Evolutionary conservation across 2,329 filamentous ascomycete species (phyloP).

Genomic region (Aaosphaeria arxii): DNA sequence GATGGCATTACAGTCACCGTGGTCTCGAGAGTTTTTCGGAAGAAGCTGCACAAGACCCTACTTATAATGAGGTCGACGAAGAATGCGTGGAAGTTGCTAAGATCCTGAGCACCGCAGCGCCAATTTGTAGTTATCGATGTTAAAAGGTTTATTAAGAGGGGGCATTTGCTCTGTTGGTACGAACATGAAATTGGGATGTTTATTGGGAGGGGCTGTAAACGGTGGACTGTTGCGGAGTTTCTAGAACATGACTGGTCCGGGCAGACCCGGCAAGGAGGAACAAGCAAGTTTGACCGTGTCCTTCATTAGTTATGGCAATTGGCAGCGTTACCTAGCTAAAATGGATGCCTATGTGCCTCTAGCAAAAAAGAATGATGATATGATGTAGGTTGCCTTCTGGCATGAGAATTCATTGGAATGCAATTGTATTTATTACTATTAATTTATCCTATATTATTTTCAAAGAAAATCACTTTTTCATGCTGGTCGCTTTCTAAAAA

Average conservation of each 20-base stretch:
- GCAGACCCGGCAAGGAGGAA: conserved; percentile 46
- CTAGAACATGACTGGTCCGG: conserved; percentile 49
- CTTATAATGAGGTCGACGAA: conserved; percentile 30
- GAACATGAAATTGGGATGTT: conserved; percentile 50
- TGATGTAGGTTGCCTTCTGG: too few species aligned
- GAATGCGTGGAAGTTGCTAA: conserved; percentile 43
- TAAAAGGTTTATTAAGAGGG: conserved; percentile 31
- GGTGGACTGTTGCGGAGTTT: too few species aligned
- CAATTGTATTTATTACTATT: too few species aligned
- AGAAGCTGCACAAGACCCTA: conserved; percentile 28
- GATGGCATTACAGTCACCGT: conserved; percentile 47
- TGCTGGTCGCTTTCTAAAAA: too few species aligned
- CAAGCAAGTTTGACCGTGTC: conserved; percentile 45
- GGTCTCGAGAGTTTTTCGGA: conserved; percentile 44
- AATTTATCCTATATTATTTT: too few species aligned
- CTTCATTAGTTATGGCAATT: too few species aligned
- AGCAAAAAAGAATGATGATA: too few species aligned
- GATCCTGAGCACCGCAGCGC: conserved; percentile 41
- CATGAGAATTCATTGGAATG: too few species aligned
- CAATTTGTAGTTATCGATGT: conserved; percentile 50
- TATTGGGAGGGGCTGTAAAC: too few species aligned
- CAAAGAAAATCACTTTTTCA: too few species aligned
- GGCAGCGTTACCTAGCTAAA: too few species aligned
- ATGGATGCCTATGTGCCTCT: too few species aligned
- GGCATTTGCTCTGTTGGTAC: conserved; percentile 50